Base-by-base conservation (phyloP, 768 basidiomycete genomes). In the Cyathus striatus region DNA sequence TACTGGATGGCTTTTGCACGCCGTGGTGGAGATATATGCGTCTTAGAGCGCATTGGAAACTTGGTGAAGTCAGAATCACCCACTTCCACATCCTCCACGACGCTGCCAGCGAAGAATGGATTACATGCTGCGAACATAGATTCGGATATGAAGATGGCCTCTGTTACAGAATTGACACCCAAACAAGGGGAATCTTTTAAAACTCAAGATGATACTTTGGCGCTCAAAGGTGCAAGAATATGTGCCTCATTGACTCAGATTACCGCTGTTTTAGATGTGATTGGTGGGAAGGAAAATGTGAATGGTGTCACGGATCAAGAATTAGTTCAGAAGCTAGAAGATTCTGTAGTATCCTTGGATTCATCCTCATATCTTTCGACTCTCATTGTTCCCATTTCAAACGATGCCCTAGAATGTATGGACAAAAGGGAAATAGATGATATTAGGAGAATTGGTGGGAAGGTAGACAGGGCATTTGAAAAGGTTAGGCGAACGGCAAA, bases 1-100 rank as follows among this genome's bases (percentile, higher is more conserved):
- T 79, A 76, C 42, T 88, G 88, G 80, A 72, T 79, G 50, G 65
- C 62, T 16, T 76, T 88, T 49, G 85, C 87, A 0, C 78, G 76
- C 52, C 70, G 70, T 65, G 68, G 61, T 2, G 69, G 72, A 10
- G 75, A 81, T 56, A 60, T 76, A 22, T 52, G 58, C 23, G 49
- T 59, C 12, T 60, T 83, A 45, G 73, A 79, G 46, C 61, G 63
- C 34, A 76, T 83, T 42, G 66, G 66, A 9, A 49, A 44, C 18
- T 46, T 78, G 3, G 69, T 78, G 57, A 59, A 59, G 22, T 41
- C 52, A 18, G 23, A 53, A 1, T 51, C 57, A 1, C 49, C 59
- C 14, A 46, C 52, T 6, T 49, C 53, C 1, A 40, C 39, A 6
- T 21, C 50, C 32, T 9, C 45, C 27, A 16, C 41, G 14, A 23